These are phyloP conservation scores for Dictyostelium firmibasis DNA, from an alignment of 78 protist species.

Conservation along the genomic window DNA sequence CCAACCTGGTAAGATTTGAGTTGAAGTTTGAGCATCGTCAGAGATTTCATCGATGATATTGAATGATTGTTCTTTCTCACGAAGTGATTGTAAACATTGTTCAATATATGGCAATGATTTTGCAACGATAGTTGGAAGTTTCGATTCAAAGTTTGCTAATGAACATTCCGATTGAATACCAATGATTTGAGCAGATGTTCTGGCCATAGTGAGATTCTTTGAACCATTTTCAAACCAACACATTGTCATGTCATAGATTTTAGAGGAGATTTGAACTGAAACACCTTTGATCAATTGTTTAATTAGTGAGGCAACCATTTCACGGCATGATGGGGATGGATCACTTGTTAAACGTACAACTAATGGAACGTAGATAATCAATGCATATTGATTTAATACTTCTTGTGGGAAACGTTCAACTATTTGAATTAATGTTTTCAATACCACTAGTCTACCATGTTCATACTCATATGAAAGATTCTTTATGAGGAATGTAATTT, in stretches of 20 bases:
- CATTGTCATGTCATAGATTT: slow-evolving; percentile 14
- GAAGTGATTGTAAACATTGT: background rate
- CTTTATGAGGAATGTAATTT: slow-evolving; percentile 50
- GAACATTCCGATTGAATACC: slow-evolving; percentile 13
- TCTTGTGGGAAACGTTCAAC: slow-evolving; percentile 46
- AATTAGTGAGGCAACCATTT: background rate
- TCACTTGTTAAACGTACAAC: slow-evolving; percentile 34
- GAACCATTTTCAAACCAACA: slow-evolving; percentile 46
- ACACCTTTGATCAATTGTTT: background rate
- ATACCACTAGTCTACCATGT: slow-evolving; percentile 48
- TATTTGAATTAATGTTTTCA: slow-evolving; percentile 14
- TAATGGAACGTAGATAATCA: slow-evolving; percentile 25
- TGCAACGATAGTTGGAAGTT: background rate
- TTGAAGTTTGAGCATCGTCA: slow-evolving; percentile 23
- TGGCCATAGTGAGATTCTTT: slow-evolving; percentile 11
- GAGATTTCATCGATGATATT: slow-evolving; percentile 17
- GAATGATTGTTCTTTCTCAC: background rate
- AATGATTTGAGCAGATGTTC: slow-evolving; percentile 30
- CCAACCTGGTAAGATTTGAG: slow-evolving; percentile 32
- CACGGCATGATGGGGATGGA: slow-evolving; percentile 13
- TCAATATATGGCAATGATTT: background rate
- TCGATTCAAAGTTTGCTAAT: background rate
- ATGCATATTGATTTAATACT: slow-evolving; percentile 22
- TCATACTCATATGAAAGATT: slow-evolving; percentile 47
- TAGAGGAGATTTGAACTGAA: background rate